A percentile compares a stretch with the other conserved stretches of the same genome.
phyloP scores from a whole-genome alignment of 371 early-diverging fungal genomes.

The Funneliformis caledonium region DNA sequence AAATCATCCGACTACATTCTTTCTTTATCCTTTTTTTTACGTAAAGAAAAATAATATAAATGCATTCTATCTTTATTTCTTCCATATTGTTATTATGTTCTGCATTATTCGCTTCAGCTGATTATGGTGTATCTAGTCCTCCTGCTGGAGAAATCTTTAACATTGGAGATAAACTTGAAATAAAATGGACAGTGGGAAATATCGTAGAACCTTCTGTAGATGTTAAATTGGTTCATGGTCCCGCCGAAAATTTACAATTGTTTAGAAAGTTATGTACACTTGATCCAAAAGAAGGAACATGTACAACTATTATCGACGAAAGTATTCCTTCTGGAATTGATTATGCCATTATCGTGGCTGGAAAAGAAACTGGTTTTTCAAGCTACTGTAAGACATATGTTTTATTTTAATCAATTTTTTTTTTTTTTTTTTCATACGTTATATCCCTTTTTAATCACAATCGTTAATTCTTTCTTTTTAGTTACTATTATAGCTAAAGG shows the following conservation, averaged over 20 bases:
- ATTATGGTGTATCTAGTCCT: neutral
- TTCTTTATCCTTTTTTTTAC: neutral
- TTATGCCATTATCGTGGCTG: slow-evolving; percentile 8
- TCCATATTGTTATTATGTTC: neutral
- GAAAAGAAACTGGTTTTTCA: neutral
- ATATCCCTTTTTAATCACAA: too few relatives aligned
- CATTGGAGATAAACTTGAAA: neutral
- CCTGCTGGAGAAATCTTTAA: neutral
- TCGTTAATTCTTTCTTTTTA: neutral
- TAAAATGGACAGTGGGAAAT: neutral
- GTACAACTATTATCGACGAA: neutral
- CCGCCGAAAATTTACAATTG: neutral
- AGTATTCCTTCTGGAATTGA: neutral
- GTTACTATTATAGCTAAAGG: slow-evolving; percentile 17
- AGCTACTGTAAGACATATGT: slow-evolving; percentile 2
- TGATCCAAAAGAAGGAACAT: slow-evolving; percentile 4
- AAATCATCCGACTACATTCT: neutral
- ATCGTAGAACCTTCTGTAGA: neutral
- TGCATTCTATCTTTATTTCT: slow-evolving; percentile 5
- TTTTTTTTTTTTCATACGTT: too few relatives aligned
- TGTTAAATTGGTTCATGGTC: slow-evolving; percentile 1
- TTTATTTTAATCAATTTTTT: neutral
- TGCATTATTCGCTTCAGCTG: neutral
- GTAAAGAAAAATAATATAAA: neutral
- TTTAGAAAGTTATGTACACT: neutral